Evolutionary conservation across 257 asterid species (phyloP).

Genomic region (Mentha longifolia): DNA sequence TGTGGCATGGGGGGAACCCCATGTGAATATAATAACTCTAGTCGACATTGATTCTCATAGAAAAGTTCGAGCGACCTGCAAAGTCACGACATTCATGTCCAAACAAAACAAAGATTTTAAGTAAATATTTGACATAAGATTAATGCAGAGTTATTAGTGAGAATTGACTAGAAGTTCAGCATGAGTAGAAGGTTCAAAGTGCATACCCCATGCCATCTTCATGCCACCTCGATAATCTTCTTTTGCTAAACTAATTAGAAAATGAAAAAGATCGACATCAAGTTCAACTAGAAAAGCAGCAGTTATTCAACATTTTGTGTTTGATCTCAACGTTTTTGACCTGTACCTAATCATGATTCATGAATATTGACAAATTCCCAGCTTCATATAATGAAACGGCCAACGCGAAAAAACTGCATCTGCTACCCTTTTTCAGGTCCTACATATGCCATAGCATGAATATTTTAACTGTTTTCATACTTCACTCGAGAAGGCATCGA

Average conservation of each 20-base stretch:
- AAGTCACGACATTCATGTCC: slow-evolving; percentile 31
- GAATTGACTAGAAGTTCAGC: slow-evolving; percentile 17
- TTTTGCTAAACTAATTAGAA: not conserved
- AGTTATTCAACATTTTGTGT: slow-evolving; percentile 17
- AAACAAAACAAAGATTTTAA: not conserved
- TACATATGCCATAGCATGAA: not conserved
- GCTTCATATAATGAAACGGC: slow-evolving; percentile 12
- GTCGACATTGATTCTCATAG: not conserved
- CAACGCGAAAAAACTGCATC: not conserved
- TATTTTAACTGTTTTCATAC: not conserved
- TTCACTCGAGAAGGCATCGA: not conserved
- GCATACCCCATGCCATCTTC: slow-evolving; percentile 22
- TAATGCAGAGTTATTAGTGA: slow-evolving; percentile 7
- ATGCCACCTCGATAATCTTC: not conserved
- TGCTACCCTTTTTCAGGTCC: slow-evolving; percentile 8
- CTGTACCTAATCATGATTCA: slow-evolving; percentile 15
- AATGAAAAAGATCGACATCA: slow-evolving; percentile 7
- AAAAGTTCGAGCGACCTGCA: slow-evolving; percentile 20
- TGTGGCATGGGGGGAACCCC: slow-evolving; percentile 28
- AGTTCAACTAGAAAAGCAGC: slow-evolving; percentile 20
- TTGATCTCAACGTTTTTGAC: slow-evolving; percentile 20
- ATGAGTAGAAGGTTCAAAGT: not conserved
- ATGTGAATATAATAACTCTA: slow-evolving; percentile 7
- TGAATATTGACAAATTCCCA: not conserved
- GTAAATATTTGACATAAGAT: not conserved